Conservation (phyloP, 2,329 filamentous ascomycete species). For the Hirsutella minnesotensis region DNA sequence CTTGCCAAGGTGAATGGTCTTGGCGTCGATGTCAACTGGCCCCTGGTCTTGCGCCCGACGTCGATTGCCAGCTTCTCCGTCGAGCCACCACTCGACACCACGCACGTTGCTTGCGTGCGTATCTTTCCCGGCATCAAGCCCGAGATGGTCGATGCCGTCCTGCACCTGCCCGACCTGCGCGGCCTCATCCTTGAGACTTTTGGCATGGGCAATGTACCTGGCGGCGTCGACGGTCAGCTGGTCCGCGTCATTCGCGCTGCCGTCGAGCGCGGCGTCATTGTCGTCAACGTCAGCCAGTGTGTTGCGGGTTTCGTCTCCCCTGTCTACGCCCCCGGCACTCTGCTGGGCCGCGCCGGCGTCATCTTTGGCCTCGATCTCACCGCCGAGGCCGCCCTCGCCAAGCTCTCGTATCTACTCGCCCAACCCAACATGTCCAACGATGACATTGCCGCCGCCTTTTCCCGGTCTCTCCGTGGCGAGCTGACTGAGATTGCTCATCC, state of each 20-base stretch:
- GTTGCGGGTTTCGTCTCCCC: conserved; percentile 64
- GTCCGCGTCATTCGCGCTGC: conserved; percentile 67
- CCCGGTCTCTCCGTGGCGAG: conserved; percentile 67
- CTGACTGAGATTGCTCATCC: conserved; percentile 65
- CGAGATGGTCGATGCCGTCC: conserved; percentile 82
- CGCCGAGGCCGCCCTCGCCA: conserved; percentile 81
- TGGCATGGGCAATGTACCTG: conserved; percentile 83
- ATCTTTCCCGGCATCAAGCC: conserved; percentile 89
- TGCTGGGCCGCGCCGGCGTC: conserved; percentile 71
- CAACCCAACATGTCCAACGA: conserved; percentile 46
- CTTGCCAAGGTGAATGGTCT: conserved; percentile 72
- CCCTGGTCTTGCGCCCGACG: conserved; percentile 61
- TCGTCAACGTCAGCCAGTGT: conserved; percentile 90
- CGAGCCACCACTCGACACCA: conserved; percentile 65
- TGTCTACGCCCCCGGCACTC: conserved; percentile 66
- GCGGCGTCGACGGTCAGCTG: conserved; percentile 66
- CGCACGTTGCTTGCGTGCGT: conserved; percentile 80
- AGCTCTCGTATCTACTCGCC: conserved; percentile 76
- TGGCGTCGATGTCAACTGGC: conserved; percentile 72
- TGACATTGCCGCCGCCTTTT: conserved; percentile 61
- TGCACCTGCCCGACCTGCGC: conserved; percentile 62
- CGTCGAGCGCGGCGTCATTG: conserved; percentile 67
- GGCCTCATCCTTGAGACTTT: conserved; percentile 86
- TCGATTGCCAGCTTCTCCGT: conserved; percentile 63
- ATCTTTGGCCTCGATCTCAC: conserved; percentile 86